A percentile compares a stretch with the other conserved stretches of the same genome.
These are phyloP conservation scores for Calocera cornea DNA, from an alignment of 768 basidiomycete species.

Conservation along the genomic window DNA sequence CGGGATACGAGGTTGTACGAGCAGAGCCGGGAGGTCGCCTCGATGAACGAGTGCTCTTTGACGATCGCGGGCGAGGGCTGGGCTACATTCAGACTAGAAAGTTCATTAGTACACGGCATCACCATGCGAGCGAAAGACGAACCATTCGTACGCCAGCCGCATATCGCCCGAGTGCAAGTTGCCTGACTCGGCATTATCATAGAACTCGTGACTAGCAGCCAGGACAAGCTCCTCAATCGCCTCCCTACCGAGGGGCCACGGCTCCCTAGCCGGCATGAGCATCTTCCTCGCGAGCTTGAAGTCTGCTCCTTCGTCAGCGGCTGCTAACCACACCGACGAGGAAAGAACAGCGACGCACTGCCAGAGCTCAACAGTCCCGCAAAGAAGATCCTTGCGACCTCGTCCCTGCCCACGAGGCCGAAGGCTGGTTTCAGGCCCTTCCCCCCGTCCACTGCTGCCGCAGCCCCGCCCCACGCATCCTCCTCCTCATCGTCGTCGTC, in stretches of 20 bases:
- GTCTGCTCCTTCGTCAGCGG: constrained; percentile 28
- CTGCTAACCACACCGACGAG: not conserved
- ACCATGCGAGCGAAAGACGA: constrained; percentile 15
- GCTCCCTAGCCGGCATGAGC: constrained; percentile 35
- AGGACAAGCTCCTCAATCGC: constrained; percentile 68
- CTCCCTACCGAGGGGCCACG: constrained; percentile 36
- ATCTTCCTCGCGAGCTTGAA: constrained; percentile 55
- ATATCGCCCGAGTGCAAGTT: constrained; percentile 90
- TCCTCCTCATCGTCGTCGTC: constrained; percentile 67
- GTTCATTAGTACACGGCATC: constrained; percentile 2
- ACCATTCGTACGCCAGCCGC: constrained; percentile 97
- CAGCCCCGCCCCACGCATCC: constrained; percentile 77
- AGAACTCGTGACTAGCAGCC: constrained; percentile 71
- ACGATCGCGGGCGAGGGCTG: constrained; percentile 44
- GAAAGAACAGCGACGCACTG: constrained; percentile 54
- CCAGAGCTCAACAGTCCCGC: constrained; percentile 74
- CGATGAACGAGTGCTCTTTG: constrained; percentile 82
- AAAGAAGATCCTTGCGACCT: constrained; percentile 72
- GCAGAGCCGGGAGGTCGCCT: constrained; percentile 90
- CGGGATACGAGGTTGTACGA: constrained; percentile 75
- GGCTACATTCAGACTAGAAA: constrained; percentile 59
- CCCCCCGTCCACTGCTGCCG: constrained; percentile 53
- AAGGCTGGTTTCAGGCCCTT: constrained; percentile 64
- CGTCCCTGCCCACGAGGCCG: constrained; percentile 53
- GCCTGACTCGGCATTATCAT: constrained; percentile 85